A percentile compares a stretch with the other conserved stretches of the same genome.
Evolutionary conservation across 2,329 filamentous ascomycete species (phyloP).

Genomic region (Salinomyces thailandicus): DNA sequence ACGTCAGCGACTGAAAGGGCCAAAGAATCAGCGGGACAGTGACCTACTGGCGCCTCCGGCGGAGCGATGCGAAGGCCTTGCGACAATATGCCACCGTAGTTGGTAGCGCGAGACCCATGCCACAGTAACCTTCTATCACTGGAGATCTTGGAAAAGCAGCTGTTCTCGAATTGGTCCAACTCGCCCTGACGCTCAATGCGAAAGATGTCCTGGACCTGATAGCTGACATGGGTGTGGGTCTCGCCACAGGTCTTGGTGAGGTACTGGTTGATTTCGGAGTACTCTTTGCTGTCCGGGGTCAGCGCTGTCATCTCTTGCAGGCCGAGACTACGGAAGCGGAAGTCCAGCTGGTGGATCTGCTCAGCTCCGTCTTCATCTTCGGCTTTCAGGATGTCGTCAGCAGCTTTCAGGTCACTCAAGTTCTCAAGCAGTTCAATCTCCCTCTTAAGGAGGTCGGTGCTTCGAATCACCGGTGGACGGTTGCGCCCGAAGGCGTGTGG

Average conservation of each 20-base stretch:
- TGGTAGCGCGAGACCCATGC: constrained; percentile 76
- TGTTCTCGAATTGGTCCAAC: constrained; percentile 49
- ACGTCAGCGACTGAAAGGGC: background rate
- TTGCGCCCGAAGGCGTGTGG: constrained; percentile 71
- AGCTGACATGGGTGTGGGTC: background rate
- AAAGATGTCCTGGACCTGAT: constrained; percentile 60
- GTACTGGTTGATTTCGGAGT: constrained; percentile 1
- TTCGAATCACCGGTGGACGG: constrained; percentile 57
- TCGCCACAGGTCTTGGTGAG: background rate
- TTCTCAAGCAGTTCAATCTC: constrained; percentile 74
- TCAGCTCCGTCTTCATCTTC: constrained; percentile 31
- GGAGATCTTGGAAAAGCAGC: constrained; percentile 39
- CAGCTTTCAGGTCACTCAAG: constrained; percentile 75
- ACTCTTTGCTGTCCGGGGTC: constrained; percentile 35
- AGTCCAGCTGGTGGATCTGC: constrained; percentile 43
- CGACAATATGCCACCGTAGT: constrained; percentile 68
- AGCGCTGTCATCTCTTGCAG: constrained; percentile 69
- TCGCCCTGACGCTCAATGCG: constrained; percentile 70
- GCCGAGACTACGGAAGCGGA: constrained; percentile 59
- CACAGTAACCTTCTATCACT: constrained; percentile 68
- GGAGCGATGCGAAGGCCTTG: constrained; percentile 87
- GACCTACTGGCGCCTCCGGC: constrained; percentile 69
- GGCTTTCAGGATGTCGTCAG: constrained; percentile 63
- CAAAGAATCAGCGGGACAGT: constrained; percentile 19
- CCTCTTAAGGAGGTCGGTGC: constrained; percentile 50